phyloP scores from a whole-genome alignment of 148 eudicot species.

The Limonium bicolor region DNA sequence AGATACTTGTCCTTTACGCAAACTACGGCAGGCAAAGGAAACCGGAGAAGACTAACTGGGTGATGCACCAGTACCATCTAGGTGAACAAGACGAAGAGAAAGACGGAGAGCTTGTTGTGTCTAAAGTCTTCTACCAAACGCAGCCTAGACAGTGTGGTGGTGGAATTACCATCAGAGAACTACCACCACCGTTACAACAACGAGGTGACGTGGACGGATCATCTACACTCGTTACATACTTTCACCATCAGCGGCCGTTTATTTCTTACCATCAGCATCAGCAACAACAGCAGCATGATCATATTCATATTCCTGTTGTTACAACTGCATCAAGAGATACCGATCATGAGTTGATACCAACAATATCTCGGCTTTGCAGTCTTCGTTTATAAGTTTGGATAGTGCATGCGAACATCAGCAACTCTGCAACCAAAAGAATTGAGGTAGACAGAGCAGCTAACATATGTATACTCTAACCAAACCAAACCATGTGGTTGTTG shows the following conservation, averaged over 20 bases:
- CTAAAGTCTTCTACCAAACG: slow-evolving; percentile 91
- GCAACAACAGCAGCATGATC: too few relatives aligned
- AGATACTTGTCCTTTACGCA: slow-evolving; percentile 83
- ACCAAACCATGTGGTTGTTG: too few relatives aligned
- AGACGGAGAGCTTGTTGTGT: slow-evolving; percentile 77
- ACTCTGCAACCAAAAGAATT: too few relatives aligned
- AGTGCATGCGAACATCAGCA: neutral
- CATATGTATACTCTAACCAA: too few relatives aligned
- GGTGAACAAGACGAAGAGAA: slow-evolving; percentile 75
- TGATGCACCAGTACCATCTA: slow-evolving; percentile 94
- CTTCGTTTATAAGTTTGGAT: slow-evolving; percentile 11
- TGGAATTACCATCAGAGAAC: slow-evolving; percentile 14
- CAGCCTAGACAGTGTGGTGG: slow-evolving; percentile 70
- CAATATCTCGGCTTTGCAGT: slow-evolving; percentile 36
- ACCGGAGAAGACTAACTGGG: slow-evolving; percentile 94
- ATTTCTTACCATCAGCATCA: slow-evolving; percentile 20
- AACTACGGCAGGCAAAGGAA: slow-evolving; percentile 80
- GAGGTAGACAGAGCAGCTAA: neutral
- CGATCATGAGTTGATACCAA: slow-evolving; percentile 31
- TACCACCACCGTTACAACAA: neutral
- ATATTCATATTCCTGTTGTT: too few relatives aligned
- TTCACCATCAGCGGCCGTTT: slow-evolving; percentile 19
- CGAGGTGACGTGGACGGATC: neutral
- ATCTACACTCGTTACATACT: neutral
- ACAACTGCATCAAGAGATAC: slow-evolving; percentile 20